Conservation (phyloP, 257 asterid species). For the Fraxinus quadrangulata region DNA sequence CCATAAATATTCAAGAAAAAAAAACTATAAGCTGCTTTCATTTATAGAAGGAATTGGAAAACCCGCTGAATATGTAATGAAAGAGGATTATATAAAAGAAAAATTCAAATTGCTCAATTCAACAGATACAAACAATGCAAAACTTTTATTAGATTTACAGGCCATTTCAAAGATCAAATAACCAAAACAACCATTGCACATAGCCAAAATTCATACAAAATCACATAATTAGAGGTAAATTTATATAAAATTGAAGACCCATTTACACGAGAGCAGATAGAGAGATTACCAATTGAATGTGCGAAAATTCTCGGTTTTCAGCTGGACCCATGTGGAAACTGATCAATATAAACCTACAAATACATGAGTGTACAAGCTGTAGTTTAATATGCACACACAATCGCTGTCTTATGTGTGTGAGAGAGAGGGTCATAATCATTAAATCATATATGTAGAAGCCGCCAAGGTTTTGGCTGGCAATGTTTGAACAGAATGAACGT, state of each 20-base stretch:
- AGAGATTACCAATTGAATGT: constrained; percentile 27
- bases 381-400: neutral
- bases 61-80: neutral
- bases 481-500: constrained; percentile 21
- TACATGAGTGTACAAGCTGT: constrained; percentile 1
- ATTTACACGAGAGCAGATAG: constrained; percentile 4
- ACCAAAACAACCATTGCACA: constrained; percentile 3
- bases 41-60: neutral
- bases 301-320: constrained; percentile 34
- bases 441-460: constrained; percentile 36
- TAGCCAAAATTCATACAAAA: constrained; percentile 12
- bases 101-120: neutral
- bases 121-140: constrained; percentile 7
- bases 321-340: constrained; percentile 31
- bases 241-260: constrained; percentile 1
- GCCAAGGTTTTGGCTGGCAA: constrained; percentile 43
- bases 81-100: constrained; percentile 10
- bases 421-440: neutral
- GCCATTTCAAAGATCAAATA: neutral
- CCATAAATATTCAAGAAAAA: neutral
- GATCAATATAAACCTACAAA: neutral
- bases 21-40: constrained; percentile 3
- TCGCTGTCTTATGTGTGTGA: neutral
- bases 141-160: constrained; percentile 25
- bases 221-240: constrained; percentile 16